These are phyloP conservation scores for Solanum hybrid DNA, from an alignment of 305 asterid genomes.

Conservation along the genomic window DNA sequence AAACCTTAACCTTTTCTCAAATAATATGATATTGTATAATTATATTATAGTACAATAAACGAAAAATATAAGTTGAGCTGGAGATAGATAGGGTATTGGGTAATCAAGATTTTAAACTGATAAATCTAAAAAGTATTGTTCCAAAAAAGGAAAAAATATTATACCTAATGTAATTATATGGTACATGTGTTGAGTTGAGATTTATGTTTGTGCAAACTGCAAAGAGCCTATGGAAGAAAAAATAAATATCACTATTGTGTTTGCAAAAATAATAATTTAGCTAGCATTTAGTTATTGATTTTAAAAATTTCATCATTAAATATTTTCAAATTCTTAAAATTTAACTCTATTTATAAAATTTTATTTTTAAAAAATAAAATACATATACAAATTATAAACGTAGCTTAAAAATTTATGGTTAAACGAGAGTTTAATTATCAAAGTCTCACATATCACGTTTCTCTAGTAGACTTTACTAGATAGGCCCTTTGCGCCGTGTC, in stretches of 20 bases:
- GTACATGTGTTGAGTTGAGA: background rate
- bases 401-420: accelerated
- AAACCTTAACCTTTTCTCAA: background rate
- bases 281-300: too few species aligned
- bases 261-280: background rate
- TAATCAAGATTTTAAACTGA: background rate
- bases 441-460: background rate
- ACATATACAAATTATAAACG: too few species aligned
- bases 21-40: too few species aligned
- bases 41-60: background rate
- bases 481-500: background rate
- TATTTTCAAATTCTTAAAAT: background rate
- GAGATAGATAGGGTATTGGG: background rate
- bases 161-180: background rate
- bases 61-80: background rate
- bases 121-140: background rate
- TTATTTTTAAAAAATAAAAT: background rate
- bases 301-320: too few species aligned
- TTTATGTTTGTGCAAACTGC: background rate
- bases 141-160: background rate
- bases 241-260: background rate
- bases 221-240: background rate
- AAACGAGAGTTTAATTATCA: accelerated
- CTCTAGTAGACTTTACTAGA: background rate
- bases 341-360: background rate